phyloP scores from a whole-genome alignment of 2,329 filamentous ascomycete species.

The Aspergillus carbonarius region DNA sequence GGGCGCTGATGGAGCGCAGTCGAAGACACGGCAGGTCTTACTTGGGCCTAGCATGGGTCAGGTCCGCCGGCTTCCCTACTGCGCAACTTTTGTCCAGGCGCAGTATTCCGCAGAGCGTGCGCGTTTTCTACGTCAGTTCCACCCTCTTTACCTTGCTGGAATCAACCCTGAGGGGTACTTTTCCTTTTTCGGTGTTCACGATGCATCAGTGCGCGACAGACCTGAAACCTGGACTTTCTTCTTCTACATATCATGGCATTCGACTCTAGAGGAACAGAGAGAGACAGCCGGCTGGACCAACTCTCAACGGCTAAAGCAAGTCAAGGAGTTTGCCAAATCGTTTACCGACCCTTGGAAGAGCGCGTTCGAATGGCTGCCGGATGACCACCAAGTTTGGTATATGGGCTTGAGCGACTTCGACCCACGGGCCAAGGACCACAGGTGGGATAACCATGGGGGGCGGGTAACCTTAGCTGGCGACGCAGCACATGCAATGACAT shows the following conservation, averaged over 20 bases:
- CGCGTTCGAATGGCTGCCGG: constrained; percentile 20
- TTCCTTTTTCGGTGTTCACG: constrained; percentile 45
- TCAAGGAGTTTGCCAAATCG: constrained; percentile 38
- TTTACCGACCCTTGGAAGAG: constrained; percentile 50
- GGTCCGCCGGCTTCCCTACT: constrained; percentile 44
- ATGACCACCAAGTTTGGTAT: constrained; percentile 22
- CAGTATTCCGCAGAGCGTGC: constrained; percentile 45
- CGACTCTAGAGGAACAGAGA: constrained; percentile 40
- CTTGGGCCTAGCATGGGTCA: constrained; percentile 29
- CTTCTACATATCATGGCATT: constrained; percentile 51
- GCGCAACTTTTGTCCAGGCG: constrained; percentile 47
- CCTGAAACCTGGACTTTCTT: constrained; percentile 37
- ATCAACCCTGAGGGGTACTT: constrained; percentile 48
- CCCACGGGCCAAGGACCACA: constrained; percentile 10
- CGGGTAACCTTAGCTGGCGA: constrained; percentile 56
- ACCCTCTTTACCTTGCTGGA: constrained; percentile 46
- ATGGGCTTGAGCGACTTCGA: constrained; percentile 19
- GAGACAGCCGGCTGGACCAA: constrained; percentile 17
- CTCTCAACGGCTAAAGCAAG: constrained; percentile 27
- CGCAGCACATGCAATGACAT: constrained; percentile 60
- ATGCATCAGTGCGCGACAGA: constrained; percentile 23
- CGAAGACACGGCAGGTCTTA: constrained; percentile 24
- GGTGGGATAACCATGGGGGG: constrained; percentile 27
- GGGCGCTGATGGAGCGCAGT: constrained; percentile 28
- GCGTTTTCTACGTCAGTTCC: constrained; percentile 44